phyloP scores from a whole-genome alignment of 192 early-diverging fungal species.

The Irineochytrium annulatum region DNA sequence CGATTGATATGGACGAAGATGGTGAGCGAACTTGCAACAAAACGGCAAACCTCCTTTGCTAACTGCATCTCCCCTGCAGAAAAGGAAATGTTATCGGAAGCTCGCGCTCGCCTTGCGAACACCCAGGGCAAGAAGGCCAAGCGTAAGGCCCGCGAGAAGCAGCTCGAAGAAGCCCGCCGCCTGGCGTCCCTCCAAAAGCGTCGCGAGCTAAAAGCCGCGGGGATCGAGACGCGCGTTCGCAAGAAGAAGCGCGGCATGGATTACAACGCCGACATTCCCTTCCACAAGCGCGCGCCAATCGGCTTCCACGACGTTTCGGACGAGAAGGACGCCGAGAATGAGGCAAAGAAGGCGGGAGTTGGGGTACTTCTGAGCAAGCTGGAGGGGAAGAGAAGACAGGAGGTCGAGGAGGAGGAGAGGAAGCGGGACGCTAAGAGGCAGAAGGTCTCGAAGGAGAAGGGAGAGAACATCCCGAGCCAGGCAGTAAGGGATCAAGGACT shows the following conservation, averaged over 20 bases:
- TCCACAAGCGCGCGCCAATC: constrained; percentile 77
- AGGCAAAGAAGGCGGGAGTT: constrained; percentile 54
- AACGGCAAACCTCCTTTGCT: neutral
- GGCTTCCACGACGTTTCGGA: constrained; percentile 93
- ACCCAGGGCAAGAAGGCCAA: constrained; percentile 99
- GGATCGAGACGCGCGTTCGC: constrained; percentile 69
- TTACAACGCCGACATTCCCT: constrained; percentile 95
- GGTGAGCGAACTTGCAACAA: constrained; percentile 16
- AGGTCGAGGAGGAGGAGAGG: constrained; percentile 78
- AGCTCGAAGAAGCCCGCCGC: constrained; percentile 91
- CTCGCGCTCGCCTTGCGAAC: constrained; percentile 96
- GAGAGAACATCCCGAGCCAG: constrained; percentile 62
- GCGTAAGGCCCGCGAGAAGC: constrained; percentile 95
- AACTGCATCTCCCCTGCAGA: constrained; percentile 42
- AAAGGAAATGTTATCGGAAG: constrained; percentile 99
- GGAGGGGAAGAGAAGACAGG: constrained; percentile 78
- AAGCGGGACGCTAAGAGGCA: constrained; percentile 73
- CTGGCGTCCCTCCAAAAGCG: constrained; percentile 88
- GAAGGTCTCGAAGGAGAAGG: constrained; percentile 46
- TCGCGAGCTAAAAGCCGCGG: constrained; percentile 94
- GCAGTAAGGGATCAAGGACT: constrained; percentile 66
- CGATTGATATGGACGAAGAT: constrained; percentile 99
- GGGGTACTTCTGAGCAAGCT: constrained; percentile 75
- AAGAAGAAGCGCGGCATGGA: constrained; percentile 71
- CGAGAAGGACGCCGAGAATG: constrained; percentile 65